Evolutionary conservation across 2,329 filamentous ascomycete species (phyloP).

Genomic region (Rhinocladiella similis): DNA sequence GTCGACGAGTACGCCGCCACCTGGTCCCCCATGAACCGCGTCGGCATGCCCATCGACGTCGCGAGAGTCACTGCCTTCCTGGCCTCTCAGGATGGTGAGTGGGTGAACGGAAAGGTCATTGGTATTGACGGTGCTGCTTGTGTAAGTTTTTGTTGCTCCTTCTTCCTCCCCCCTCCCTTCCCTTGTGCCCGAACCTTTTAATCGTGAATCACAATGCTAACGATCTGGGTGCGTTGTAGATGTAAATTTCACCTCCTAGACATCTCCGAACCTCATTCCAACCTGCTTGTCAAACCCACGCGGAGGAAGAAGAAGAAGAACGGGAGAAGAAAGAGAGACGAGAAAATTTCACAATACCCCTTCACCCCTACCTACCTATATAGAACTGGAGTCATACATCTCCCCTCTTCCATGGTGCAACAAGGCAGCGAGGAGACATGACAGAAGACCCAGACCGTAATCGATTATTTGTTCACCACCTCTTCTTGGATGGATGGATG

Average conservation of each 20-base stretch:
- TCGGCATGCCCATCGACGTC: slow-evolving; percentile 60
- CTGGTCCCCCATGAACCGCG: slow-evolving; percentile 55
- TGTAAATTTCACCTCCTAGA: neutral
- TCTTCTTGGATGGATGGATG: no score
- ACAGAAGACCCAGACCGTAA: neutral
- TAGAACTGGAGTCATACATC: neutral
- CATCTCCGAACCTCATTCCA: neutral
- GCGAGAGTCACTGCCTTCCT: slow-evolving; percentile 59
- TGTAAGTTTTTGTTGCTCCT: slow-evolving; percentile 10
- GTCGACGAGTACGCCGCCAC: slow-evolving; percentile 36
- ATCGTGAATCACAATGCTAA: neutral
- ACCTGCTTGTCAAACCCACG: no score
- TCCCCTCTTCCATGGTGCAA: neutral
- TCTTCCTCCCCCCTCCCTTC: neutral
- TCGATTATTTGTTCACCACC: no score
- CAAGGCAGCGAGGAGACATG: neutral
- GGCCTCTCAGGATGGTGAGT: slow-evolving; percentile 60
- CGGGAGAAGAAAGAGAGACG: neutral
- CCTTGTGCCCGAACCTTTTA: neutral
- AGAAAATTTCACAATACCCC: neutral
- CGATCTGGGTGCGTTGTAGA: neutral
- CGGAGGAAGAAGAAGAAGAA: no score
- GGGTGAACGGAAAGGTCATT: slow-evolving; percentile 49
- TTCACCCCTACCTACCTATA: no score
- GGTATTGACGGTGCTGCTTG: slow-evolving; percentile 36